Percentiles rank a stretch among this genome's conserved stretches.
phyloP scores from a whole-genome alignment of 352 stramenopile genomes.

The Phytopythium mirpurense region DNA sequence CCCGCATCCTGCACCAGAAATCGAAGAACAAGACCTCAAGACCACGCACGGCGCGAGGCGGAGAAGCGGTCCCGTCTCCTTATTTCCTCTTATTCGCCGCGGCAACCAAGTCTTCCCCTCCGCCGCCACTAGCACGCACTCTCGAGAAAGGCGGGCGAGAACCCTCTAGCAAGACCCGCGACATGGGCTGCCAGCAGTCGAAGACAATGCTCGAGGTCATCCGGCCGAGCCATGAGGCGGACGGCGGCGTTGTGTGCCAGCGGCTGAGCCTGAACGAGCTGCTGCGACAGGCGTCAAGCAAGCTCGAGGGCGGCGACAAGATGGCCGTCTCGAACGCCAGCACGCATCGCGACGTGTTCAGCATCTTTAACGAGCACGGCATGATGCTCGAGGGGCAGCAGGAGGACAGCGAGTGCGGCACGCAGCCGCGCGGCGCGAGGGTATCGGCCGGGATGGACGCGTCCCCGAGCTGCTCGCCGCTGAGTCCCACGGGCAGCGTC shows the following conservation, averaged over 20 bases:
- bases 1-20: neutral
- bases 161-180: too few relatives aligned
- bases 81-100: neutral
- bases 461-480: slow-evolving; percentile 34
- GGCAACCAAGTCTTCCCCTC: neutral
- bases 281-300: slow-evolving; percentile 35
- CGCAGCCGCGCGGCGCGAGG: neutral
- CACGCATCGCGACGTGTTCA: slow-evolving; percentile 78
- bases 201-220: slow-evolving; percentile 34
- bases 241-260: slow-evolving; percentile 15
- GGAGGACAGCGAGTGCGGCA: neutral
- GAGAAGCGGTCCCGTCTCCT: neutral
- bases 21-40: neutral
- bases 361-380: slow-evolving; percentile 76
- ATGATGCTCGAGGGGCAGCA: slow-evolving; percentile 49
- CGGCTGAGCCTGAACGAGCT: slow-evolving; percentile 52
- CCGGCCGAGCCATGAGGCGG: slow-evolving; percentile 9
- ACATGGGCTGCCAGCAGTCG: slow-evolving; percentile 60
- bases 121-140: too few relatives aligned
- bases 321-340: slow-evolving; percentile 14
- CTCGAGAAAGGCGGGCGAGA: neutral
- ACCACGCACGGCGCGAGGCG: neutral
- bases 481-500: slow-evolving; percentile 51
- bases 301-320: slow-evolving; percentile 30
- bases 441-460: neutral